phyloP scores from a whole-genome alignment of 2,329 filamentous ascomycete genomes.

The Knufia fluminis region DNA sequence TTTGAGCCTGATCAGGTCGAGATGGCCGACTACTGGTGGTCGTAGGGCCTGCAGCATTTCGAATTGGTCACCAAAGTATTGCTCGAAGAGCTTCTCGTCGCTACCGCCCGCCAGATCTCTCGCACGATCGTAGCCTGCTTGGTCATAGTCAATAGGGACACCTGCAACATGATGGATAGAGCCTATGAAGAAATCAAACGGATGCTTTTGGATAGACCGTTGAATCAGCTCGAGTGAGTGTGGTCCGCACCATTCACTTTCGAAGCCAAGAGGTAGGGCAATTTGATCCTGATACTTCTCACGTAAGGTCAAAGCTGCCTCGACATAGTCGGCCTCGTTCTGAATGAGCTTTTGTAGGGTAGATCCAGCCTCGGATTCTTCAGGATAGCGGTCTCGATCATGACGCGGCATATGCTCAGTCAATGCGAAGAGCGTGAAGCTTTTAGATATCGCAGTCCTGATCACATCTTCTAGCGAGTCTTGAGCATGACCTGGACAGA shows the following conservation, averaged over 20 bases:
- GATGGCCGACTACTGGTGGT: slow-evolving; percentile 81
- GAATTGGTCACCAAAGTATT: slow-evolving; percentile 81
- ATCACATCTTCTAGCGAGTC: slow-evolving; percentile 78
- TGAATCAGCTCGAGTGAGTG: slow-evolving; percentile 53
- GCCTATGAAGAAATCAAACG: slow-evolving; percentile 83
- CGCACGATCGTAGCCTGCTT: slow-evolving; percentile 56
- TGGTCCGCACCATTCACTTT: slow-evolving; percentile 82
- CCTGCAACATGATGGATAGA: slow-evolving; percentile 83
- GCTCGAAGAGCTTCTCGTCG: slow-evolving; percentile 66
- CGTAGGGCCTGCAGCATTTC: slow-evolving; percentile 65
- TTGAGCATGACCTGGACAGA: slow-evolving; percentile 83
- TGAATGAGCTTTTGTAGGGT: slow-evolving; percentile 28
- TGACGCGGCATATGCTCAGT: slow-evolving; percentile 93
- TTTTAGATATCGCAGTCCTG: slow-evolving; percentile 63
- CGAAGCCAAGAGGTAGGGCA: slow-evolving; percentile 77
- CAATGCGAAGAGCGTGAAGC: slow-evolving; percentile 74
- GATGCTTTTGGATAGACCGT: slow-evolving; percentile 49
- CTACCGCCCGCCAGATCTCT: slow-evolving; percentile 47
- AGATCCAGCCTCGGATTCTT: slow-evolving; percentile 54
- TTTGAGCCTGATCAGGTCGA: slow-evolving; percentile 80
- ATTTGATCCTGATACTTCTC: slow-evolving; percentile 61
- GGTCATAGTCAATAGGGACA: slow-evolving; percentile 82
- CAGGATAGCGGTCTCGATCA: slow-evolving; percentile 75
- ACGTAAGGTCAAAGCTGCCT: slow-evolving; percentile 65
- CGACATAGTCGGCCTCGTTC: slow-evolving; percentile 55